Evolutionary conservation across 108 stramenopile species (phyloP), one percentile per base, ranked within the genome.

Genomic region (Discostella pseudostelligera): DNA sequence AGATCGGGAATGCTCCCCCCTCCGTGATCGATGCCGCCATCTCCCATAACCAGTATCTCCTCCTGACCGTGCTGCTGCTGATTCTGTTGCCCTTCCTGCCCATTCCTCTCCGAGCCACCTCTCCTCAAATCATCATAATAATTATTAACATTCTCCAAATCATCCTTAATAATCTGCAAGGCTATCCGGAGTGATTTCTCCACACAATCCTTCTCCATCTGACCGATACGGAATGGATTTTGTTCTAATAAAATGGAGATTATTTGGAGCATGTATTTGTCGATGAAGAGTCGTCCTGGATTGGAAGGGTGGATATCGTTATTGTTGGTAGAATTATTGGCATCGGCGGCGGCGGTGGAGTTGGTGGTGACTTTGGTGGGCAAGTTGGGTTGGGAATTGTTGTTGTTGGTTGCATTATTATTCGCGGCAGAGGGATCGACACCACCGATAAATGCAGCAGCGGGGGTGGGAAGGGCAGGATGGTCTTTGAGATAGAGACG

Each of bases 231-330:
- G 17, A 63, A 47, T 8, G 86, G 87, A 12, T 85, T 67, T 58
- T 96, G 95, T 58, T 96, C 92, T 17, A 96, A 69, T 12, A 96
- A 69, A 56, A 93, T 93, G 43, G 76, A 69, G 40, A 93, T 81
- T 50, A 96, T 85, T 42, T 82, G 81, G 7, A 49, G 47, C 86
- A 95, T 88, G 69, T 86, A 85, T 40, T 58, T 60, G 44, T 92
- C 83, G 8, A 84, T 81, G 80, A 95, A 95, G 29, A 37, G 22
- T 5, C 87, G 83, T 9, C 87, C 88, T 20, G 53, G 53, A 35
- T 54, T 54, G 14, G n/a, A n/a, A n/a, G n/a, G n/a, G n/a, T n/a
- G n/a, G n/a, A n/a, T n/a, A n/a, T n/a, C n/a, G n/a, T n/a, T n/a
- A n/a, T n/a, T n/a, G n/a, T n/a, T n/a, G n/a, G n/a, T n/a, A n/a